phyloP scores from a whole-genome alignment of 2,329 filamentous ascomycete species.

The Scopulariopsis brevicaulis region DNA sequence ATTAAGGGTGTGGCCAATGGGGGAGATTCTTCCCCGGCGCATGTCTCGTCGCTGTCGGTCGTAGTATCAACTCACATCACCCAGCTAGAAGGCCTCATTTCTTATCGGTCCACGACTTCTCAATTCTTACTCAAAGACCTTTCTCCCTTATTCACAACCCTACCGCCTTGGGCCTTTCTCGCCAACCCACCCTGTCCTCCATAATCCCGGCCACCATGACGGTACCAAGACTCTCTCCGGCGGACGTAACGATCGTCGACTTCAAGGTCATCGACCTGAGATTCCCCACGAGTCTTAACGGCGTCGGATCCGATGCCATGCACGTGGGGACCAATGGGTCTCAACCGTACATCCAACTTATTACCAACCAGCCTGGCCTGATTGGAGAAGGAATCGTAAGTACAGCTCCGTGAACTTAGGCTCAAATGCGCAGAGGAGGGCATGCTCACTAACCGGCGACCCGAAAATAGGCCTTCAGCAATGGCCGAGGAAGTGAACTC shows the following conservation, averaged over 20 bases:
- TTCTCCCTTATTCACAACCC: not conserved
- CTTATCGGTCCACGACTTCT: not conserved
- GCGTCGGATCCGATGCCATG: slow-evolving; percentile 11
- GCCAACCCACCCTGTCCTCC: not conserved
- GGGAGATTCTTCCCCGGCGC: not conserved
- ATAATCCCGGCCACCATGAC: not conserved
- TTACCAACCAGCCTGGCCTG: slow-evolving; percentile 7
- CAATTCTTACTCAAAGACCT: no score
- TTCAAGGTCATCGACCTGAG: slow-evolving; percentile 9
- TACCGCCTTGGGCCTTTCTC: not conserved
- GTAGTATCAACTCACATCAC: not conserved
- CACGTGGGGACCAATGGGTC: slow-evolving; percentile 10
- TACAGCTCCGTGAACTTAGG: not conserved
- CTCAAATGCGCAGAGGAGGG: not conserved
- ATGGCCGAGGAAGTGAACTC: slow-evolving; percentile 6
- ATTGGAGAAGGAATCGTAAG: slow-evolving; percentile 9
- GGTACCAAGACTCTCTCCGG: not conserved
- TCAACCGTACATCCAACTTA: slow-evolving; percentile 8
- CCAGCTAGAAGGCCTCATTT: not conserved
- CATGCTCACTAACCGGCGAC: not conserved
- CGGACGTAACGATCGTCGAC: slow-evolving; percentile 7
- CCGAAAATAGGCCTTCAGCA: slow-evolving; percentile 4
- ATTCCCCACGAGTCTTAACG: slow-evolving; percentile 11
- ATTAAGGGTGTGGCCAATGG: not conserved
- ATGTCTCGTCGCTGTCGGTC: not conserved